Base-by-base conservation (phyloP, 495 filamentous ascomycete genomes). In the Cairneyella variabilis region DNA sequence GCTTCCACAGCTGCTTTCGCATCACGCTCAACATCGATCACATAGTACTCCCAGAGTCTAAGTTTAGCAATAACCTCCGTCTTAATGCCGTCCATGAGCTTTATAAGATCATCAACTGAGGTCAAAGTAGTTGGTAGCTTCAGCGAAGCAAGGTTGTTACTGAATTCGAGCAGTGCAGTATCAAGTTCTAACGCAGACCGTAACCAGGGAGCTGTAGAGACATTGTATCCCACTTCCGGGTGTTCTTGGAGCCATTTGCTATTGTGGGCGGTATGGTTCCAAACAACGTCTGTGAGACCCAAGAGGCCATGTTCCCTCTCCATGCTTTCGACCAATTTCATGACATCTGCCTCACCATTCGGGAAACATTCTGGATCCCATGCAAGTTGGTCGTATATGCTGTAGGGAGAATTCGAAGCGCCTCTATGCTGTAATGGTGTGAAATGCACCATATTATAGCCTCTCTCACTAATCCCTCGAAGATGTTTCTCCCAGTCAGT, bases 391-490 rank as follows among this genome's bases (percentile, higher is more conserved):
- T 99, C 88, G 64, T 86, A 95, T 51, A 99, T 82, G 67, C 92
- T 97, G 76, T 97, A 99, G 0, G 95, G 95, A 10, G 95, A 97
- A 65, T 97, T 95, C 12, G 92, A 97, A 12, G 73, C 77, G 22
- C 95, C 95, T 40, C 95, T 82, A 48, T 87, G 76, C 77, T 91
- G 93, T 60, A 97, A 73, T 7, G 95, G 95, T 3, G 95, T 96
- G 64, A 97, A 99, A 68, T 99, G 95, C 48, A 99, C 82, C 90
- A 97, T 96, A 68, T 99, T 99, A 72, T 99, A 99, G 6, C 90
- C 90, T 30, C 93, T 79, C 44, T 86, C 82, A 54, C 85, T 83
- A 58, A 97, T 93, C 36, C 93, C 93, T 55, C 79, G 74, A 47
- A 97, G 76, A 64, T 97, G 91, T 14, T 80, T 83, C 52, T 97